A percentile compares a stretch with the other conserved stretches of the same genome.
Evolutionary conservation across 179 eudicot genomes (phyloP).

Genomic region (Patellifolia procumbens): DNA sequence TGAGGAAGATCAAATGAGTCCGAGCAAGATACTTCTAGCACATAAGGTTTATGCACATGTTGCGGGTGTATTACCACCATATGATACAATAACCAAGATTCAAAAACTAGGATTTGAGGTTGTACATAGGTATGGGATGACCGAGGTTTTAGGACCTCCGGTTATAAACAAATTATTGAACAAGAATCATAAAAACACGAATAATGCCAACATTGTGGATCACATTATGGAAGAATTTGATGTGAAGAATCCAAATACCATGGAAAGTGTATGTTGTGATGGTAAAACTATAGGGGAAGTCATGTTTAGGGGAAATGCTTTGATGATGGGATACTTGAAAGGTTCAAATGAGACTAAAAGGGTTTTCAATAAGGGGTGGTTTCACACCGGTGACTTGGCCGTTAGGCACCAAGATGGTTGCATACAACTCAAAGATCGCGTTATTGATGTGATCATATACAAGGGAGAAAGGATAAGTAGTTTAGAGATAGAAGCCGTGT

Average conservation of each 20-base stretch:
- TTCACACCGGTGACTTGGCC: slow-evolving; percentile 64
- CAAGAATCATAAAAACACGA: slow-evolving; percentile 14
- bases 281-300: slow-evolving; percentile 73
- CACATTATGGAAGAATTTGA: slow-evolving; percentile 56
- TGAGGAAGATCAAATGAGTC: slow-evolving; percentile 28
- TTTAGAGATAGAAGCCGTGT: slow-evolving; percentile 62
- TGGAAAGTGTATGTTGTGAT: slow-evolving; percentile 62
- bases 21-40: slow-evolving; percentile 32
- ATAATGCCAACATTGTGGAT: slow-evolving; percentile 33
- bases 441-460: slow-evolving; percentile 57
- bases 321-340: slow-evolving; percentile 70
- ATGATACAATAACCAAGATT: slow-evolving; percentile 39
- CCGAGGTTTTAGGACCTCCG: slow-evolving; percentile 67
- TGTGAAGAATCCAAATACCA: slow-evolving; percentile 51
- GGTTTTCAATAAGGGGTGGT: slow-evolving; percentile 72
- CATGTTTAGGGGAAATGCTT: slow-evolving; percentile 69
- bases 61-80: slow-evolving; percentile 66
- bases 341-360: slow-evolving; percentile 40
- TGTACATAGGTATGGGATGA: slow-evolving; percentile 66
- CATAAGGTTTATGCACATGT: slow-evolving; percentile 42
- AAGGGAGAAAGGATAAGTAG: slow-evolving; percentile 73
- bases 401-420: slow-evolving; percentile 59
- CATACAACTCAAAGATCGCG: slow-evolving; percentile 65
- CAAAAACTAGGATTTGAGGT: slow-evolving; percentile 57
- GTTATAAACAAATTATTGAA: slow-evolving; percentile 34